Evolutionary conservation across 768 basidiomycete species (phyloP).

Genomic region (Pisolithus marmoratus): DNA sequence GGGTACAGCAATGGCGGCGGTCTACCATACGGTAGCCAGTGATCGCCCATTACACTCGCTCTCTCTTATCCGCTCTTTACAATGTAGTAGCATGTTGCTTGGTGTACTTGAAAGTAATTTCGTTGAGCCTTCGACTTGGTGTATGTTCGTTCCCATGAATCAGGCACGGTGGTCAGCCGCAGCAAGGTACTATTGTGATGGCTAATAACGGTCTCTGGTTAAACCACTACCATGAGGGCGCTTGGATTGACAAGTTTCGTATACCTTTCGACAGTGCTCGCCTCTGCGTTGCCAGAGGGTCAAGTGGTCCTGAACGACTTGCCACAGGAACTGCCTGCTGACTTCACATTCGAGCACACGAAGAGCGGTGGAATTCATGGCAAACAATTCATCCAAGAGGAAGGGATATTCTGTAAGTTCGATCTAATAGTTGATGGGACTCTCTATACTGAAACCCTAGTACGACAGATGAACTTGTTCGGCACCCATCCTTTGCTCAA

Average conservation of each 20-base stretch:
- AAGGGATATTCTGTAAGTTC: conserved; percentile 64
- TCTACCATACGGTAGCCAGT: background rate
- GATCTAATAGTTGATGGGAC: background rate
- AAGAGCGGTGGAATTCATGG: conserved; percentile 49
- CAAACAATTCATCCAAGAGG: conserved; percentile 63
- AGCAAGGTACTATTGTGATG: background rate
- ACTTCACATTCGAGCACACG: conserved; percentile 22
- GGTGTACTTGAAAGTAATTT: too few species aligned
- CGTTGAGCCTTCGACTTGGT: background rate
- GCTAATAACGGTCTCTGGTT: background rate
- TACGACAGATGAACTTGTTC: conserved; percentile 52
- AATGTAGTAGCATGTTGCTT: background rate
- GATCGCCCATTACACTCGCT: background rate
- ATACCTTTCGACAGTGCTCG: conserved; percentile 30
- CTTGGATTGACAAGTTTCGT: conserved; percentile 30
- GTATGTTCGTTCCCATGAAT: background rate
- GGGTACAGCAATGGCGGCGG: background rate
- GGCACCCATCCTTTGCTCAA: conserved; percentile 43
- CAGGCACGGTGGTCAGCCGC: background rate
- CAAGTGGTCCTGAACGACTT: conserved; percentile 36
- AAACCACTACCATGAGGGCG: conserved; percentile 34
- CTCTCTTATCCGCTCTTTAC: background rate
- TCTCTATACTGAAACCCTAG: conserved; percentile 1
- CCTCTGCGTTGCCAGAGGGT: conserved; percentile 34
- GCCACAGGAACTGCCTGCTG: background rate